Percentiles rank a stretch among this genome's conserved stretches.
These are phyloP conservation scores for Myxozyma geophila DNA, from an alignment of 805 yeast genomes.

Conservation along the genomic window DNA sequence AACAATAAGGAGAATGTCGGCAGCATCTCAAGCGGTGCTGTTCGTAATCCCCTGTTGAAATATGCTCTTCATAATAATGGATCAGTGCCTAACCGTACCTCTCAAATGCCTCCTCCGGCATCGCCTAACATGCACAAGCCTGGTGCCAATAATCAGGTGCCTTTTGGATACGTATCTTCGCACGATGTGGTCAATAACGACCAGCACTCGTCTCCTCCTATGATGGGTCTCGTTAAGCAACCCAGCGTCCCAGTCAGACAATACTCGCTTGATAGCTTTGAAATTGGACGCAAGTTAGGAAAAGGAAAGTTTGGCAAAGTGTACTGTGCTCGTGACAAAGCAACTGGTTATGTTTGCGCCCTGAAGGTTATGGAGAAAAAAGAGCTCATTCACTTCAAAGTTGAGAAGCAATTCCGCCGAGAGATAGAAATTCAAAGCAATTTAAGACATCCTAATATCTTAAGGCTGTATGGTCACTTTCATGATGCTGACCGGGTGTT, in stretches of 20 bases:
- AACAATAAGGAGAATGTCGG: conserved; percentile 27
- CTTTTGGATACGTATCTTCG: conserved; percentile 26
- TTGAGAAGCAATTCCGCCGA: conserved; percentile 83
- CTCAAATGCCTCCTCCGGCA: conserved; percentile 35
- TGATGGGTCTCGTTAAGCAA: conserved; percentile 12
- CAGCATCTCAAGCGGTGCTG: conserved; percentile 17
- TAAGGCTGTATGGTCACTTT: conserved; percentile 84
- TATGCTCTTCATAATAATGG: conserved; percentile 31
- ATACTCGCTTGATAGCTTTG: conserved; percentile 67
- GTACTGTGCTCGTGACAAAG: conserved; percentile 79
- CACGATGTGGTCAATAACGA: conserved; percentile 25
- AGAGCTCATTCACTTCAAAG: conserved; percentile 73
- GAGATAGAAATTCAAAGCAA: conserved; percentile 90
- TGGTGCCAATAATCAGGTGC: conserved; percentile 17
- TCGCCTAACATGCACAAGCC: conserved; percentile 35
- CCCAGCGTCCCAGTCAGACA: conserved; percentile 36
- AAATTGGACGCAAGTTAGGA: conserved; percentile 84
- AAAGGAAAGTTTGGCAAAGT: conserved; percentile 94
- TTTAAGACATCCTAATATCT: conserved; percentile 74
- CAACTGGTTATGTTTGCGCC: conserved; percentile 82
- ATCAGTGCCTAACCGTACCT: conserved; percentile 8
- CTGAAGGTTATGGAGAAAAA: conserved; percentile 86
- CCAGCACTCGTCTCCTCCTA: conserved; percentile 15
- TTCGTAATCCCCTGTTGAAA: conserved; percentile 35
- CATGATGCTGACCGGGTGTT: conserved; percentile 81